Base-by-base conservation (phyloP, 805 yeast species). In the Wickerhamiella azymoides region DNA sequence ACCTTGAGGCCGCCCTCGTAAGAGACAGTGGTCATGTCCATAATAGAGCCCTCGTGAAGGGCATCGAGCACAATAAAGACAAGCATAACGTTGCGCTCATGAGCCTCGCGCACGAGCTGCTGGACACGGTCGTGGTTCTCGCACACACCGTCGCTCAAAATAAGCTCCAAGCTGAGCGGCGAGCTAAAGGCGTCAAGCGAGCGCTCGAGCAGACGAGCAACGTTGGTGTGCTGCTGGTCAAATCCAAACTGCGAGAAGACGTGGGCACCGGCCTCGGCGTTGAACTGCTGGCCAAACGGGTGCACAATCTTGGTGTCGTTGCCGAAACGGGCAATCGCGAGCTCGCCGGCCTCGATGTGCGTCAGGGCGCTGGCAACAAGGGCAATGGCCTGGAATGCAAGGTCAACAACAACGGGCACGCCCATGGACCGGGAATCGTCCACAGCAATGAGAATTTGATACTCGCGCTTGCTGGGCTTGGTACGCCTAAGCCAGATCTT, bases 361-460 rank as follows among this genome's bases (percentile, higher is more conserved):
- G 95, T 82, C 51, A 92, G 72, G 0, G 98, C 95, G 62, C 85
- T 88, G 3, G 96, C 79, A 2, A 92, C 97, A 38, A 92, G 70
- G 7, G 96, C 89, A 57, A 92, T 83, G 59, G 94, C 80, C 57
- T 92, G 89, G 74, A 86, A 86, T 0, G 99, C 97, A 49, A 92
- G 70, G 53, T 84, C 85, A 14, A 85, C 89, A 32, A 93, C 79
- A 53, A 80, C 77, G 19, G 95, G 81, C 62, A 89, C 97, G 47
- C 88, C 77, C 99, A 92, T 92, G 1, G 97, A 89, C 62, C 84
- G 86, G 26, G 98, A 92, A 61, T 92, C 96, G 67, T 92, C 99
- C 40, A 92, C 82, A 1, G 98, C 88, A 53, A 92, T 82, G 96
- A 93, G 84, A 51, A 92, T 84, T 67, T 92, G 98, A 62, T 92